Base-by-base conservation (phyloP, 2,329 filamentous ascomycete genomes). In the Colletotrichum chrysophilum region DNA sequence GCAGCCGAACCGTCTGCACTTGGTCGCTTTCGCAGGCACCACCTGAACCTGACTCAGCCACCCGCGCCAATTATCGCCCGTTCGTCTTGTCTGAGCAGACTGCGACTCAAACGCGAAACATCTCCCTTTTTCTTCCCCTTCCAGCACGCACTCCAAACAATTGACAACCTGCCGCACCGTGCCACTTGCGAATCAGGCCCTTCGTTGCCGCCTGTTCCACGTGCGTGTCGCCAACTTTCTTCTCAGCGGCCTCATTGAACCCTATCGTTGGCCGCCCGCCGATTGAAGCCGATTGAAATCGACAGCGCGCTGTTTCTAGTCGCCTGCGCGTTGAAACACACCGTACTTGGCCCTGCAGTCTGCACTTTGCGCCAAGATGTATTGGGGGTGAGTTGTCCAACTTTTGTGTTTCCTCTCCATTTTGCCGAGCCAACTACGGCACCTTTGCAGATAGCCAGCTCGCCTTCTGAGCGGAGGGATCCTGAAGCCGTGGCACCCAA, bases 41-140 rank as follows among this genome's bases (percentile, higher is more conserved):
- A 48, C 70, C 61, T 64, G 73, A 65, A 73, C 73, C 74, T 76
- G 74, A 76, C 74, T 76, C 74, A 76, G 71, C 66, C 71, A 75
- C 74, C 58, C 70, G 62, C 64, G 61, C 73, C 65, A 76, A 70
- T 66, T 36, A 62, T 64, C 65, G 56, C 65, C 65, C 71, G 58
- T 76, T 75, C 65, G 66, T 70, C 71, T 30, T 38, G 70, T 74
- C 60, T 75, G 66, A 75, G 36, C 71, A 70, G 36, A 28, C 30
- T 9, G 55, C 52, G 66, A 32, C 43, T 55, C 56, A 58, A 36
- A 72, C 64, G 56, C 73, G 70, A 73, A 21, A 43, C 16, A 24
- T 30, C 26, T 55, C 70, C 48, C 65, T 71, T 28, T 36, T 34
- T 30, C 7, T 60, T 60, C 58, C 56, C 30, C 38, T 30, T 30